phyloP scores from a whole-genome alignment of 192 early-diverging fungal species.

The Backusella psychrophila region DNA sequence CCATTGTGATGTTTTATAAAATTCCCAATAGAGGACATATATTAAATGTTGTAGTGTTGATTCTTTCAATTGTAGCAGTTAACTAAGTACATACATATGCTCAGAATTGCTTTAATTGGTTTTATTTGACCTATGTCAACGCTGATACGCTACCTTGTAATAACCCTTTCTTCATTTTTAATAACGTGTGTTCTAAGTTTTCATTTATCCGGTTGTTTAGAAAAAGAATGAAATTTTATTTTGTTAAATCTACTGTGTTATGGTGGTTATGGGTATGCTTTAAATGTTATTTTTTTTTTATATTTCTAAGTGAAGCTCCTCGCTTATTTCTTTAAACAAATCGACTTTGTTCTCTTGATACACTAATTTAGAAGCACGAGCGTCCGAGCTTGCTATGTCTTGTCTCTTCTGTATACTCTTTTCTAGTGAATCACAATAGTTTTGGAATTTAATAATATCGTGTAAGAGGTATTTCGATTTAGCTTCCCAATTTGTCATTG shows the following conservation, averaged over 20 bases:
- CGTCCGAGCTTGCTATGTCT: not conserved
- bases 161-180: too few relatives aligned
- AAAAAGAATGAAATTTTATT: not conserved
- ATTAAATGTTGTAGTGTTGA: too few relatives aligned
- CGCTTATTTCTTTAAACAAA: conserved; percentile 17
- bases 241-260: not conserved
- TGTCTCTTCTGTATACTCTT: conserved; percentile 27
- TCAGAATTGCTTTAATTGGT: too few relatives aligned
- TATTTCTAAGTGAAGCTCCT: conserved; percentile 1
- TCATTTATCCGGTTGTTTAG: too few relatives aligned
- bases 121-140: too few relatives aligned
- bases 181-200: too few relatives aligned
- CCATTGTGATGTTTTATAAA: too few relatives aligned
- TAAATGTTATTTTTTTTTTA: not conserved
- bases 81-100: too few relatives aligned
- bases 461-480: conserved; percentile 70
- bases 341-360: conserved; percentile 7
- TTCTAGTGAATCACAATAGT: conserved; percentile 71
- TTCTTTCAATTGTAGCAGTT: too few relatives aligned
- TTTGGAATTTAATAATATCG: conserved; percentile 82
- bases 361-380: not conserved
- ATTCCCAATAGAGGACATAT: too few relatives aligned
- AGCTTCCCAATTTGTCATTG: conserved; percentile 75
- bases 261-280: not conserved
- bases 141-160: too few relatives aligned